Percentiles rank a stretch among this genome's conserved stretches.
These are phyloP conservation scores for Candida gorgasii DNA, from an alignment of 805 yeast species.

Conservation along the genomic window DNA sequence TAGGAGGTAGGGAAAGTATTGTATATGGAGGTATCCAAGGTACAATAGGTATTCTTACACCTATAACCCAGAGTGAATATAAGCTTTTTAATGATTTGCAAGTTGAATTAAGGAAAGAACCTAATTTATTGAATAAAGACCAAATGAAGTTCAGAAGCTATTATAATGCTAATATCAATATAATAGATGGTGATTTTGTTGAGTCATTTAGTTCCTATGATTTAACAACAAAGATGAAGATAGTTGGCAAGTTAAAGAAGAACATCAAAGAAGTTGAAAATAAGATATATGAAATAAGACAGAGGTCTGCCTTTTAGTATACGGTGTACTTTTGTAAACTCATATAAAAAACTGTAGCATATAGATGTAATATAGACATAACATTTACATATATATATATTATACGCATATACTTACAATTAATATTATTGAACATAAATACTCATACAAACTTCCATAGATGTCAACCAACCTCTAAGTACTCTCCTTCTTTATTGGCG, in stretches of 20 bases:
- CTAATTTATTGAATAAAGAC: conserved; percentile 59
- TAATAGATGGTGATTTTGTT: conserved; percentile 86
- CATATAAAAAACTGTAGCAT: background rate
- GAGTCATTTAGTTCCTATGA: conserved; percentile 52
- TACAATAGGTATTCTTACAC: conserved; percentile 70
- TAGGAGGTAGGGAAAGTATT: conserved; percentile 64
- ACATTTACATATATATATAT: background rate
- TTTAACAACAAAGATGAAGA: conserved; percentile 32
- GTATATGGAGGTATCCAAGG: conserved; percentile 82
- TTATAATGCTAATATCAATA: conserved; percentile 74
- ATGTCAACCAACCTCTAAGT: background rate
- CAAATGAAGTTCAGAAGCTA: conserved; percentile 71
- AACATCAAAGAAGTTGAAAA: conserved; percentile 50
- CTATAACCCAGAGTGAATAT: conserved; percentile 66
- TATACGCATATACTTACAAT: conserved; percentile 7
- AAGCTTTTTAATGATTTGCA: conserved; percentile 60
- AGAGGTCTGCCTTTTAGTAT: conserved; percentile 38
- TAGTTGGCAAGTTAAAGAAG: conserved; percentile 46
- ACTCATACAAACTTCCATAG: conserved; percentile 5
- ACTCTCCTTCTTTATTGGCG: conserved; percentile 10
- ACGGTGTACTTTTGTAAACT: background rate
- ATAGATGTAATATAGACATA: background rate
- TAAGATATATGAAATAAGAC: conserved; percentile 53
- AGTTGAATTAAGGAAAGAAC: conserved; percentile 36
- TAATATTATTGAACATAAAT: conserved; percentile 2